Conservation (phyloP, 148 eudicot genomes). For the Nepenthes mirabilis region DNA sequence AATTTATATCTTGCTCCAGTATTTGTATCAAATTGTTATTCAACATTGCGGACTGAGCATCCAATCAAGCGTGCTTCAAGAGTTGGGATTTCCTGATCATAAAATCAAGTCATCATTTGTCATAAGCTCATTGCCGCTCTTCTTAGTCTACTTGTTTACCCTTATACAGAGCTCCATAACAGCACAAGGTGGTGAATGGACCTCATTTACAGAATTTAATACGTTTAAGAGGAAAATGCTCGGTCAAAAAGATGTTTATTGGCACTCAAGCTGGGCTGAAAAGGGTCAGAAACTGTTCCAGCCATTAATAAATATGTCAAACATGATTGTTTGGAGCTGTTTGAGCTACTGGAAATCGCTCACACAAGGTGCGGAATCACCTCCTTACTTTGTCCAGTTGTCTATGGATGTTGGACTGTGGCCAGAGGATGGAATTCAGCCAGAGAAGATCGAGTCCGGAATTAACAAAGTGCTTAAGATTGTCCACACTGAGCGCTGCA, state of each 20-base stretch:
- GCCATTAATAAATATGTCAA: conserved; percentile 26
- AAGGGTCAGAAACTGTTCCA: conserved; percentile 31
- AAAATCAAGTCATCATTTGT: conserved; percentile 77
- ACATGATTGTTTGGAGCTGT: conserved; percentile 43
- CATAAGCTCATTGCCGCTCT: conserved; percentile 63
- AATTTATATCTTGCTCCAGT: conserved; percentile 65
- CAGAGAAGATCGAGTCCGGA: conserved; percentile 86
- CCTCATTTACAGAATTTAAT: conserved; percentile 36
- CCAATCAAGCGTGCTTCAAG: conserved; percentile 39
- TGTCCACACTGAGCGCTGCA: conserved; percentile 67
- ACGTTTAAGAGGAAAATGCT: conserved; percentile 22
- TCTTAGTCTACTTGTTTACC: conserved; percentile 82
- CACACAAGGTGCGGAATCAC: conserved; percentile 90
- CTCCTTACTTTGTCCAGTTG: conserved; percentile 88
- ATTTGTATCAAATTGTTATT: conserved; percentile 82
- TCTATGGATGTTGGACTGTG: conserved; percentile 80
- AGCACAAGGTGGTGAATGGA: conserved; percentile 87
- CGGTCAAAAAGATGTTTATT: conserved; percentile 18
- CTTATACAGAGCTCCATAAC: conserved; percentile 93
- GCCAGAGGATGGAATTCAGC: conserved; percentile 98
- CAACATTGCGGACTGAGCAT: conserved; percentile 85
- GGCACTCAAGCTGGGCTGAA: conserved; percentile 39
- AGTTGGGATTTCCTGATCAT: conserved; percentile 65
- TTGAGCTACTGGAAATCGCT: conserved; percentile 74
- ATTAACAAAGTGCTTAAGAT: conserved; percentile 59